These are phyloP conservation scores for Leersia perrieri DNA, from an alignment of 176 grass and related monocot species.

Conservation along the genomic window DNA sequence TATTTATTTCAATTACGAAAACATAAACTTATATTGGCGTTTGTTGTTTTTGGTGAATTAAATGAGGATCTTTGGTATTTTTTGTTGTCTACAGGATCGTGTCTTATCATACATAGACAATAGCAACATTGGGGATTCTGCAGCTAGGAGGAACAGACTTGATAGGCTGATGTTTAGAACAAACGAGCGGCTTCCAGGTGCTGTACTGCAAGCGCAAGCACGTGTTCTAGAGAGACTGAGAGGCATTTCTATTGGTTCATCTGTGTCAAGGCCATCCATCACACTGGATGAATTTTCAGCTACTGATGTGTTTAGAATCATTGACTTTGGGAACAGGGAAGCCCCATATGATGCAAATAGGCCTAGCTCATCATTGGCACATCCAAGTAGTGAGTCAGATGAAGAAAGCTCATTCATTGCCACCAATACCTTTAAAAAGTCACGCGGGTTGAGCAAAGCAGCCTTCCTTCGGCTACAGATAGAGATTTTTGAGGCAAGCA, in stretches of 20 bases:
- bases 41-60: not conserved
- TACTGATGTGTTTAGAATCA: slow-evolving; percentile 52
- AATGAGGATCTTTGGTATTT: not conserved
- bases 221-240: slow-evolving; percentile 83
- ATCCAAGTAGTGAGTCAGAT: slow-evolving; percentile 41
- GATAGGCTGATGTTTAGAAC: slow-evolving; percentile 69
- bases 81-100: slow-evolving; percentile 32
- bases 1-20: not conserved
- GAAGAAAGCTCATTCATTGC: slow-evolving; percentile 24
- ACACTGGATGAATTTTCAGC: slow-evolving; percentile 58
- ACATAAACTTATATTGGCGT: not conserved
- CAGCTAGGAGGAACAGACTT: slow-evolving; percentile 46
- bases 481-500: slow-evolving; percentile 61
- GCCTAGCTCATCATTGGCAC: slow-evolving; percentile 28
- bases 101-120: slow-evolving; percentile 47
- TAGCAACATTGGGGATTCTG: slow-evolving; percentile 41
- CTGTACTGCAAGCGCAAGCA: slow-evolving; percentile 71
- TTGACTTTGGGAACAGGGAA: slow-evolving; percentile 45
- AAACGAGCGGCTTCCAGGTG: slow-evolving; percentile 70
- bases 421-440: slow-evolving; percentile 39
- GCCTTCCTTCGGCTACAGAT: slow-evolving; percentile 55
- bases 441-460: slow-evolving; percentile 65
- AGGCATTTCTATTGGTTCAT: slow-evolving; percentile 67
- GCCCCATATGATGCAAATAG: slow-evolving; percentile 18
- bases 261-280: slow-evolving; percentile 55